These are phyloP conservation scores for Claviceps sp. DNA, from an alignment of 2,329 filamentous ascomycete species.

Conservation along the genomic window DNA sequence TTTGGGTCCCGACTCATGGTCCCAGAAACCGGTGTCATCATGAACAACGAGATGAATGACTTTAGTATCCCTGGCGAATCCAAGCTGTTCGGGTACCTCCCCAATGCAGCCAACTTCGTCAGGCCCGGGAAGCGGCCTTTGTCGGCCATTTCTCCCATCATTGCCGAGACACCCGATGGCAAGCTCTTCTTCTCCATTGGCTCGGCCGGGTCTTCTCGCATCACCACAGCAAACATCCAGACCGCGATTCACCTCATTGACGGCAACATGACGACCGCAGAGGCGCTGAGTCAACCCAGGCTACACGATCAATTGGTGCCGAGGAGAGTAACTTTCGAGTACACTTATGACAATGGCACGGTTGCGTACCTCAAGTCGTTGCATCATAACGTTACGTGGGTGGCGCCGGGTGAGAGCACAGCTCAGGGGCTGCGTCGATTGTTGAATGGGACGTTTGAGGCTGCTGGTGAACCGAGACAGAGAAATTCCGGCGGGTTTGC, in stretches of 20 bases:
- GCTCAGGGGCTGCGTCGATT: slow-evolving; percentile 60
- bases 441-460: slow-evolving; percentile 57
- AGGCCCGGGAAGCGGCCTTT: slow-evolving; percentile 65
- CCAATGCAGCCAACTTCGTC: slow-evolving; percentile 62
- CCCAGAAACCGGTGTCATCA: slow-evolving; percentile 69
- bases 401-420: slow-evolving; percentile 50
- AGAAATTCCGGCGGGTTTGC: slow-evolving; percentile 54
- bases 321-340: slow-evolving; percentile 56
- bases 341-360: slow-evolving; percentile 54
- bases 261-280: slow-evolving; percentile 40
- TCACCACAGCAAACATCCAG: slow-evolving; percentile 74
- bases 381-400: slow-evolving; percentile 65
- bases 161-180: slow-evolving; percentile 58
- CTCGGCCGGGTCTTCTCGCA: slow-evolving; percentile 69
- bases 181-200: slow-evolving; percentile 60
- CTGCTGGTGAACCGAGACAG: slow-evolving; percentile 73
- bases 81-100: slow-evolving; percentile 68
- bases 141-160: slow-evolving; percentile 63
- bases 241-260: slow-evolving; percentile 65
- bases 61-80: slow-evolving; percentile 61
- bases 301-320: slow-evolving; percentile 77
- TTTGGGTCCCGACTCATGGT: slow-evolving; percentile 68
- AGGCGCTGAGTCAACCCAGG: slow-evolving; percentile 55
- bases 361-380: slow-evolving; percentile 50
- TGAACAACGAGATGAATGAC: slow-evolving; percentile 53